Evolutionary conservation across 495 filamentous ascomycete species (phyloP).

Genomic region (Neurospora sp.): DNA sequence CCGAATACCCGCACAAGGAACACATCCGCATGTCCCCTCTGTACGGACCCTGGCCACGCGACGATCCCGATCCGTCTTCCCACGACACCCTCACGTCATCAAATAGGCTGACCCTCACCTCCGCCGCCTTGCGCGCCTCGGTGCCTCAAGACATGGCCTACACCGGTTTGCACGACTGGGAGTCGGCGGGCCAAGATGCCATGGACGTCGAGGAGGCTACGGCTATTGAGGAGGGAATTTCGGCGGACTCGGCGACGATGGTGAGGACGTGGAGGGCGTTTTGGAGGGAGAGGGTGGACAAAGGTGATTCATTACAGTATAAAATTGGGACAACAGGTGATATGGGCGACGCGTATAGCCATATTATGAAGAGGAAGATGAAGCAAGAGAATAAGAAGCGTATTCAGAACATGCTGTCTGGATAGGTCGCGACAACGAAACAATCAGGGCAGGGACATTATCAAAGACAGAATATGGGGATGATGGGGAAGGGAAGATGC

Average conservation of each 20-base stretch:
- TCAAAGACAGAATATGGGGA: neutral
- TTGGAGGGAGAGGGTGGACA: neutral
- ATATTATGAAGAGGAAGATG: neutral
- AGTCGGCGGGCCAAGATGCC: constrained; percentile 25
- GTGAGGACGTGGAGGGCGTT: neutral
- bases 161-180: constrained; percentile 38
- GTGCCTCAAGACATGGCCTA: constrained; percentile 28
- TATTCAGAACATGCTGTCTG: neutral
- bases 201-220: neutral
- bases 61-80: constrained; percentile 1
- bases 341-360: neutral
- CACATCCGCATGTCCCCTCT: constrained; percentile 27
- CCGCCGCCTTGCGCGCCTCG: constrained; percentile 19
- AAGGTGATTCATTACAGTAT: neutral
- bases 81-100: constrained; percentile 1
- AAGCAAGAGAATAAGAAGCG: neutral
- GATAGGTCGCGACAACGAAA: neutral
- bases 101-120: constrained; percentile 16
- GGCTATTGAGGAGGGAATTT: neutral
- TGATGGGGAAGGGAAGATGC: neutral
- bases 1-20: constrained; percentile 25
- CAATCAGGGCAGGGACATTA: neutral
- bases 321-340: neutral
- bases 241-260: neutral
- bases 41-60: constrained; percentile 31